Evolutionary conservation across 352 stramenopile genomes (phyloP).

Genomic region (Aphanomyces stellatus): DNA sequence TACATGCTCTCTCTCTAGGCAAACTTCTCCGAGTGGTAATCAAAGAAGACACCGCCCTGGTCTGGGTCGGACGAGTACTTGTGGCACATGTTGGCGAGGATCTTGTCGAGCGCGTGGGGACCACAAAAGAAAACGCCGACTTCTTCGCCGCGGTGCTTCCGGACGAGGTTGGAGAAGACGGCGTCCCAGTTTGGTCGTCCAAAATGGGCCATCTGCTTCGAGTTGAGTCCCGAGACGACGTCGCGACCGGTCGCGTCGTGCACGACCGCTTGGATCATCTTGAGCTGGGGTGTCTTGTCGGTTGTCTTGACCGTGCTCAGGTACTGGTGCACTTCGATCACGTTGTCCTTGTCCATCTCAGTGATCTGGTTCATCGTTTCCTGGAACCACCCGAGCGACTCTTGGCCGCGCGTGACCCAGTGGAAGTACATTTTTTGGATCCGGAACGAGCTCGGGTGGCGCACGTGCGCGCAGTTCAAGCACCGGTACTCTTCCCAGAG

Average conservation of each 20-base stretch:
- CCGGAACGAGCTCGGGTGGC: constrained; percentile 56
- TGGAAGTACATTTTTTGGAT: constrained; percentile 83
- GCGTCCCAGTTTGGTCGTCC: constrained; percentile 64
- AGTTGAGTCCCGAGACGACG: constrained; percentile 55
- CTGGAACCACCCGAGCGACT: constrained; percentile 77
- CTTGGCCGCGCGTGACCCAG: constrained; percentile 68
- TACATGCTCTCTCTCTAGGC: no score
- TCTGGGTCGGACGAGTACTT: constrained; percentile 20
- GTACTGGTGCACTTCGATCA: constrained; percentile 80
- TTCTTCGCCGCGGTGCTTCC: constrained; percentile 32
- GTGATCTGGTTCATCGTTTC: constrained; percentile 79
- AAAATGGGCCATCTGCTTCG: constrained; percentile 69
- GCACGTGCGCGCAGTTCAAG: constrained; percentile 39
- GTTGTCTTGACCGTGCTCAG: constrained; percentile 67
- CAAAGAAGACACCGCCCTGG: constrained; percentile 39
- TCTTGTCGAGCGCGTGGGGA: constrained; percentile 43
- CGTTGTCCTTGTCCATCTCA: constrained; percentile 60
- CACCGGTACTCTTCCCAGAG: constrained; percentile 44
- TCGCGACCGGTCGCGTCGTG: constrained; percentile 61
- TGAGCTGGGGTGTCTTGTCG: constrained; percentile 46
- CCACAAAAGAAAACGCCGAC: constrained; percentile 80
- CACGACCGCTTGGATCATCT: constrained; percentile 68
- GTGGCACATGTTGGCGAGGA: constrained; percentile 32
- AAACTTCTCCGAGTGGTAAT: constrained; percentile 68
- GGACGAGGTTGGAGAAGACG: constrained; percentile 1